A percentile compares a stretch with the other conserved stretches of the same genome.
Evolutionary conservation across 2,329 filamentous ascomycete genomes (phyloP).

Genomic region (Dendryphion nanum): DNA sequence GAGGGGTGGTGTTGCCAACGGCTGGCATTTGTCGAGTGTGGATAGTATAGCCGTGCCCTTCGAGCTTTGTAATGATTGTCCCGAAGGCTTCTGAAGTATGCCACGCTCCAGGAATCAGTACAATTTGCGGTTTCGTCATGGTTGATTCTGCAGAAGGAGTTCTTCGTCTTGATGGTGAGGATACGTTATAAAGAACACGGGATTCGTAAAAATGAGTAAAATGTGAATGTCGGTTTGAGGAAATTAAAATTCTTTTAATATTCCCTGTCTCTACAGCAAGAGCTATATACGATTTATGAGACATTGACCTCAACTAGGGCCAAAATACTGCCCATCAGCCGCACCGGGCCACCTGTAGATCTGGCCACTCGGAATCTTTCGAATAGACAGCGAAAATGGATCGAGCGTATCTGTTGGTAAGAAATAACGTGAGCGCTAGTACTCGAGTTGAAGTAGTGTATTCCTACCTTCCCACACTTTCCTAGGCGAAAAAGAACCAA

Average conservation of each 20-base stretch:
- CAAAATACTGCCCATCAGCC: too few relatives aligned
- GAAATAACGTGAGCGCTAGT: too few relatives aligned
- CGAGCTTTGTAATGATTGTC: constrained; percentile 24
- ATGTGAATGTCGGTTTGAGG: background rate
- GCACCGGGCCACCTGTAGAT: too few relatives aligned
- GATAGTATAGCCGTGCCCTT: constrained; percentile 29
- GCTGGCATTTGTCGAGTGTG: constrained; percentile 27
- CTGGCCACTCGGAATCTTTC: too few relatives aligned
- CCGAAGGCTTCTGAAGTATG: constrained; percentile 32
- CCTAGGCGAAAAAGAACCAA: too few relatives aligned
- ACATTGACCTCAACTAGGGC: too few relatives aligned
- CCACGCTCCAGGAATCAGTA: constrained; percentile 40
- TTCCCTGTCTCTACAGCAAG: too few relatives aligned
- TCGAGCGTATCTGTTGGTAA: too few relatives aligned
- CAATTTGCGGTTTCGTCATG: constrained; percentile 30
- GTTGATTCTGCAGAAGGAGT: constrained; percentile 7
- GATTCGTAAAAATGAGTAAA: background rate
- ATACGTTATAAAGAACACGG: background rate
- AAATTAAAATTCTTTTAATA: background rate
- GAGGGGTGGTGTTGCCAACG: constrained; percentile 20
- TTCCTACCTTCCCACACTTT: too few relatives aligned
- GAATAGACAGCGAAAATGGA: too few relatives aligned
- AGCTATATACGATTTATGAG: background rate
- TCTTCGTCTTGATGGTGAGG: background rate
- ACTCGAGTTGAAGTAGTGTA: too few relatives aligned